Percentiles rank a stretch among this genome's conserved stretches.
Evolutionary conservation across 495 filamentous ascomycete species (phyloP).

Genomic region (Aspergillus steynii): DNA sequence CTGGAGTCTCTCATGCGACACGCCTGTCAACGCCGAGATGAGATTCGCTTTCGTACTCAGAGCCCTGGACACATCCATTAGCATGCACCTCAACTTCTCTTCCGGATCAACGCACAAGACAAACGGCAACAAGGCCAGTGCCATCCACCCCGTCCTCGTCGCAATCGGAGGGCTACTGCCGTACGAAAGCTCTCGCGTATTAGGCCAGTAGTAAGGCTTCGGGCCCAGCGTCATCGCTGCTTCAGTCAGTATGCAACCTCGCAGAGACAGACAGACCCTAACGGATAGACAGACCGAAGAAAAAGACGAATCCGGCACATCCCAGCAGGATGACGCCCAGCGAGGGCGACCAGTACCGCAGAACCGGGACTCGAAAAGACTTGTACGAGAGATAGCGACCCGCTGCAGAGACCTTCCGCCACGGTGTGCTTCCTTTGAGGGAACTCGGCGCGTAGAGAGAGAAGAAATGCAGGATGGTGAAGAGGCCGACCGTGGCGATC

Average conservation of each 20-base stretch:
- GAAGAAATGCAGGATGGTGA: conserved; percentile 37
- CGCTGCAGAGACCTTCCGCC: conserved; percentile 26
- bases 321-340: conserved; percentile 44
- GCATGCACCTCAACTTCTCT: conserved; percentile 6
- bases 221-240: conserved; percentile 51
- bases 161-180: conserved; percentile 54
- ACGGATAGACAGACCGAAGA: conserved; percentile 37
- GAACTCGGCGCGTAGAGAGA: conserved; percentile 22
- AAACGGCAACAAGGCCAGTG: conserved; percentile 52
- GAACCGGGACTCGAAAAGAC: conserved; percentile 27
- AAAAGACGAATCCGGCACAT: conserved; percentile 44
- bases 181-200: conserved; percentile 39
- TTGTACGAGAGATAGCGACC: conserved; percentile 44
- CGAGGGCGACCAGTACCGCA: conserved; percentile 45
- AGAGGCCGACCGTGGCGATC: conserved; percentile 44
- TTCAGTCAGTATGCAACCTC: not conserved
- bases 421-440: conserved; percentile 20
- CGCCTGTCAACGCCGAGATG: conserved; percentile 52
- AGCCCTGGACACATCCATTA: conserved; percentile 17
- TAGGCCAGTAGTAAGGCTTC: conserved; percentile 60
- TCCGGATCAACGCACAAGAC: conserved; percentile 35
- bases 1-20: conserved; percentile 57
- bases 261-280: not conserved
- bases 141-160: conserved; percentile 53
- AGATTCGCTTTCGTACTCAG: conserved; percentile 38